A percentile compares a stretch with the other conserved stretches of the same genome.
Conservation (phyloP, 441 rosid species). For the Erodium chrysanthum region DNA sequence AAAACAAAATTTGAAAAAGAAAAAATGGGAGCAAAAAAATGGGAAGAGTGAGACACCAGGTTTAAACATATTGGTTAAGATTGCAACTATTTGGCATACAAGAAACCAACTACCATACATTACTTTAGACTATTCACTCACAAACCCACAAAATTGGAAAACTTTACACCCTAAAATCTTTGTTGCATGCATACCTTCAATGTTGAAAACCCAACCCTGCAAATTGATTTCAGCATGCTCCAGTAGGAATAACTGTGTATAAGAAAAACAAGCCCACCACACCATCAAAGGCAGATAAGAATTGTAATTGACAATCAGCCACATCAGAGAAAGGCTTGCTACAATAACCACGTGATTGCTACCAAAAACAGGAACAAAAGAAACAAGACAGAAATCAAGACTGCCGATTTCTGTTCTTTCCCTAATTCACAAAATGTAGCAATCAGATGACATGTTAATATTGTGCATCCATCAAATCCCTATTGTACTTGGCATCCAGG, state of each 20-base stretch:
- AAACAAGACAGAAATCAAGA: neutral
- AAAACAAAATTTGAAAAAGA: slow-evolving; percentile 10
- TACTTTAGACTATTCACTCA: slow-evolving; percentile 15
- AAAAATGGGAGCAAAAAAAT: slow-evolving; percentile 5
- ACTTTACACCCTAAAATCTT: slow-evolving; percentile 15
- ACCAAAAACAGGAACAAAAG: slow-evolving; percentile 8
- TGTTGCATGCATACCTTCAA: slow-evolving; percentile 37
- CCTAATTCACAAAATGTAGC: neutral
- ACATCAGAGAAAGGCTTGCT: slow-evolving; percentile 16
- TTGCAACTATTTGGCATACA: slow-evolving; percentile 9
- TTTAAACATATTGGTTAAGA: slow-evolving; percentile 14
- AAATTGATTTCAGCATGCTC: slow-evolving; percentile 36
- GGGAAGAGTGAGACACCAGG: slow-evolving; percentile 30
- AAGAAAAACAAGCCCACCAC: slow-evolving; percentile 41
- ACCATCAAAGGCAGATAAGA: slow-evolving; percentile 29
- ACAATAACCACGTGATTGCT: slow-evolving; percentile 13
- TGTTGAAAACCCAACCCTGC: slow-evolving; percentile 31
- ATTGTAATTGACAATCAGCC: slow-evolving; percentile 23
- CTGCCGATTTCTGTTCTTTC: neutral
- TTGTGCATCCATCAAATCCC: neutral
- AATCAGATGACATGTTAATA: neutral
- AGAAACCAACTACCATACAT: slow-evolving; percentile 8
- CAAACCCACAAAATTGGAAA: slow-evolving; percentile 20
- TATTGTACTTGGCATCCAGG: neutral
- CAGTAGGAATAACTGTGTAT: slow-evolving; percentile 32